Percentiles rank a stretch among this genome's conserved stretches.
phyloP scores from a whole-genome alignment of 2,329 filamentous ascomycete species.

The Berkeleyomyces rouxiae region DNA sequence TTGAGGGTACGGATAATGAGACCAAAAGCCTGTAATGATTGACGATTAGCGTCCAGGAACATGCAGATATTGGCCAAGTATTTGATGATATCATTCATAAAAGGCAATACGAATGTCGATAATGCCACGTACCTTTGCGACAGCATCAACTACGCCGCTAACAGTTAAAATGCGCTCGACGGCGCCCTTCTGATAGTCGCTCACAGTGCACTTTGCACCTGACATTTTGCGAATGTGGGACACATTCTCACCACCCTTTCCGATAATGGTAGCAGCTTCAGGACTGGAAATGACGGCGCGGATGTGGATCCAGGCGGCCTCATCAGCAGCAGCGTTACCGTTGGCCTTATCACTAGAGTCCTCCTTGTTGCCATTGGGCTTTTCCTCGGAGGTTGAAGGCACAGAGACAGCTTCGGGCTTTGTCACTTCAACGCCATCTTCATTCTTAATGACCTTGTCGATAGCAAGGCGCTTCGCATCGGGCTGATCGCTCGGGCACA shows the following conservation, averaged over 20 bases:
- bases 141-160: slow-evolving; percentile 88
- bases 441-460: slow-evolving; percentile 71
- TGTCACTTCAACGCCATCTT: slow-evolving; percentile 34
- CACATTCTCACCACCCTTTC: slow-evolving; percentile 96
- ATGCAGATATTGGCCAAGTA: no score
- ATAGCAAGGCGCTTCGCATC: slow-evolving; percentile 94
- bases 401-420: slow-evolving; percentile 24
- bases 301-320: slow-evolving; percentile 92
- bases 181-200: slow-evolving; percentile 91
- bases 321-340: slow-evolving; percentile 50
- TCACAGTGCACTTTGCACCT: slow-evolving; percentile 95
- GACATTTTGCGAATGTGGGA: slow-evolving; percentile 91
- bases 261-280: slow-evolving; percentile 93
- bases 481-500: slow-evolving; percentile 77
- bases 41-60: slow-evolving; percentile 18
- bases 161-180: slow-evolving; percentile 96
- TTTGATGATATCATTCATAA: no score
- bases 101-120: no score
- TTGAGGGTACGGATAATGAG: slow-evolving; percentile 96
- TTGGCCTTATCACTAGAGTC: slow-evolving; percentile 26
- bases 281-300: slow-evolving; percentile 93
- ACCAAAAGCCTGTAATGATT: slow-evolving; percentile 59
- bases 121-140: slow-evolving; percentile 57
- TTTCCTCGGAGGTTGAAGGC: slow-evolving; percentile 25
- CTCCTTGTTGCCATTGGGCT: slow-evolving; percentile 33